Conservation (phyloP, 2,329 filamentous ascomycete species). For the Coniochaeta sp. region DNA sequence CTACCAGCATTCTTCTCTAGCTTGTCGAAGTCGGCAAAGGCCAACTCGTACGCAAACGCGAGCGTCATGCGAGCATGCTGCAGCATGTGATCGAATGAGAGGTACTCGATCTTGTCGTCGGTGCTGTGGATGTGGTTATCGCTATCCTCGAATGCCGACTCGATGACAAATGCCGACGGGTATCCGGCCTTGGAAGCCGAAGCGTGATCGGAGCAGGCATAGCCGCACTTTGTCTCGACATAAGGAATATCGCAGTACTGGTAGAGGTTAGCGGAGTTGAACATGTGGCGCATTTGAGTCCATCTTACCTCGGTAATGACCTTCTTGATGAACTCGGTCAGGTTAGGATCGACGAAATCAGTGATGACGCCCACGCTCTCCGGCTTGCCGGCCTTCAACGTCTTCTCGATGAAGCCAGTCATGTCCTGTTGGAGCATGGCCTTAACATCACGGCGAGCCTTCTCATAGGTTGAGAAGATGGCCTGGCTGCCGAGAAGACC, state of each 20-base stretch:
- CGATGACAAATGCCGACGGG: slow-evolving; percentile 58
- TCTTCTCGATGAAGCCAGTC: slow-evolving; percentile 83
- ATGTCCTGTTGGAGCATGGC: slow-evolving; percentile 99
- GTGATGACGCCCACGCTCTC: slow-evolving; percentile 91
- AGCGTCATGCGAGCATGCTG: slow-evolving; percentile 51
- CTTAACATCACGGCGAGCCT: slow-evolving; percentile 67
- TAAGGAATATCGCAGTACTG: slow-evolving; percentile 73
- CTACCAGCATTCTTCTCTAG: slow-evolving; percentile 16
- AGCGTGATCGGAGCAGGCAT: slow-evolving; percentile 61
- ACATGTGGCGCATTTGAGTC: too few species aligned
- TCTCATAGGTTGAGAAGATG: slow-evolving; percentile 77
- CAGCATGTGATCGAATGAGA: slow-evolving; percentile 60
- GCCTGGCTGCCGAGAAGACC: slow-evolving; percentile 83
- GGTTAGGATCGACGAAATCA: slow-evolving; percentile 75
- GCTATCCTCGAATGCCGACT: slow-evolving; percentile 50
- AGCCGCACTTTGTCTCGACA: slow-evolving; percentile 43
- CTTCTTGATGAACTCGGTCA: slow-evolving; percentile 87
- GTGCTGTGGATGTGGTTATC: slow-evolving; percentile 70
- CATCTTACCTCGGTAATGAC: slow-evolving; percentile 60
- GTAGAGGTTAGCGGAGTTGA: neutral
- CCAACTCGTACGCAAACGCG: slow-evolving; percentile 40
- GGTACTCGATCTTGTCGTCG: slow-evolving; percentile 62
- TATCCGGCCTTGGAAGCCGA: slow-evolving; percentile 61
- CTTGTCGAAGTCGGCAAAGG: slow-evolving; percentile 26
- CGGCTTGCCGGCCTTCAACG: slow-evolving; percentile 70